These are phyloP conservation scores for Cyclaneusma minus DNA, from an alignment of 2,329 filamentous ascomycete species.

Conservation along the genomic window DNA sequence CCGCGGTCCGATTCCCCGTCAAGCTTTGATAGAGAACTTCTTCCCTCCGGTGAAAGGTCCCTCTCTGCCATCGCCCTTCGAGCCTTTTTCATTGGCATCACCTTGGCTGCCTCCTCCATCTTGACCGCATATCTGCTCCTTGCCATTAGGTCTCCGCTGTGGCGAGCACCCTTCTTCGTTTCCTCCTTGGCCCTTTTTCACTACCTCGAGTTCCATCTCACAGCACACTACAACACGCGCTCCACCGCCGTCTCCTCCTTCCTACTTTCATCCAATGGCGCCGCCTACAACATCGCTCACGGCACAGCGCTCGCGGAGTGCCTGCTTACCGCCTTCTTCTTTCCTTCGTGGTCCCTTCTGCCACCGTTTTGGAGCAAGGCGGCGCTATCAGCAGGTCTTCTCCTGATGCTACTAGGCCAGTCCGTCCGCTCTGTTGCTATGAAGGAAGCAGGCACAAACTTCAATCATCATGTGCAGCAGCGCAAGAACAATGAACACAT, in stretches of 20 bases:
- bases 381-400: conserved; percentile 38
- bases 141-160: conserved; percentile 20
- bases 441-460: conserved; percentile 75
- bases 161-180: conserved; percentile 53
- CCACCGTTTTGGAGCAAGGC: conserved; percentile 14
- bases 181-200: conserved; percentile 65
- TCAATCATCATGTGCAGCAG: conserved; percentile 77
- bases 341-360: conserved; percentile 25
- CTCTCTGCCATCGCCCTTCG: conserved; percentile 21
- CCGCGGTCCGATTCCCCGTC: too few relatives aligned
- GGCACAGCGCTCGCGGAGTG: conserved; percentile 60
- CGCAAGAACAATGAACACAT: conserved; percentile 52
- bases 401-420: conserved; percentile 56
- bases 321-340: conserved; percentile 39
- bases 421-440: conserved; percentile 67
- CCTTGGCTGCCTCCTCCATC: conserved; percentile 5
- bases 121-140: conserved; percentile 12
- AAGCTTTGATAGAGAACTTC: too few relatives aligned
- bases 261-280: conserved; percentile 72
- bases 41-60: too few relatives aligned
- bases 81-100: conserved; percentile 18
- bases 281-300: conserved; percentile 73
- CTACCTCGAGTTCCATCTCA: conserved; percentile 92
- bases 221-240: conserved; percentile 67
- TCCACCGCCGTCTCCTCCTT: conserved; percentile 62